Percentiles rank a stretch among this genome's conserved stretches.
Evolutionary conservation across 2,329 filamentous ascomycete species (phyloP).

Genomic region (Stagonosporopsis chrysanthemi): DNA sequence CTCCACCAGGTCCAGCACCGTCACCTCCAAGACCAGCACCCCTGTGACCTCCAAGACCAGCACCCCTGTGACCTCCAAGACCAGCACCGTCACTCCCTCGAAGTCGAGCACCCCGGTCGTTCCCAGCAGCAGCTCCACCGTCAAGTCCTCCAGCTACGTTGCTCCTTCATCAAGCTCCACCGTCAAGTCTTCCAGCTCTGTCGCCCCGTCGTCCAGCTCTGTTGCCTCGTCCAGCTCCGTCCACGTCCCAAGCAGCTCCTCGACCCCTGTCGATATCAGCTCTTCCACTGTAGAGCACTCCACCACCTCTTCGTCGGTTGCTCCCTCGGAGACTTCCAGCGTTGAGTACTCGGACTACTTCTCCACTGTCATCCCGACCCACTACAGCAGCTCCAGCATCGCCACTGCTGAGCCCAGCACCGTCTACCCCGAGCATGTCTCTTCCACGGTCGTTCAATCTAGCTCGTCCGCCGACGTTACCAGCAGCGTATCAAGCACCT

Average conservation of each 20-base stretch:
- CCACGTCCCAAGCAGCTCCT: conserved; percentile 7
- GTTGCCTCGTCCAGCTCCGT: conserved; percentile 2
- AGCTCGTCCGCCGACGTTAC: conserved; percentile 12
- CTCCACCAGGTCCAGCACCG: conserved; percentile 8
- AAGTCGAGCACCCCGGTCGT: conserved; percentile 5
- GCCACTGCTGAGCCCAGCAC: conserved; percentile 15
- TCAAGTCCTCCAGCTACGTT: conserved; percentile 12
- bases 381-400: conserved; percentile 13
- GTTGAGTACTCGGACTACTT: conserved; percentile 15
- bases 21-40: conserved; percentile 6
- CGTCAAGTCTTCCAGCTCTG: conserved; percentile 3
- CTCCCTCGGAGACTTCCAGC: conserved; percentile 9
- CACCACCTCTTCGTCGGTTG: conserved; percentile 2
- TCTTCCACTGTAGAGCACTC: neutral
- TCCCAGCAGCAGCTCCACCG: conserved; percentile 11
- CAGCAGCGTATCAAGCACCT: conserved; percentile 5
- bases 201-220: conserved; percentile 2
- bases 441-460: conserved; percentile 6
- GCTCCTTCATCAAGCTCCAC: neutral
- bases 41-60: conserved; percentile 10
- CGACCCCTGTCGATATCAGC: neutral
- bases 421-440: conserved; percentile 18
- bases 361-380: conserved; percentile 11
- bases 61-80: conserved; percentile 11
- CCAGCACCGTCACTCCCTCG: conserved; percentile 1